A percentile compares a stretch with the other conserved stretches of the same genome.
These are phyloP conservation scores for Lipomyces spencermartinsiae DNA, from an alignment of 805 yeast genomes.

Conservation along the genomic window DNA sequence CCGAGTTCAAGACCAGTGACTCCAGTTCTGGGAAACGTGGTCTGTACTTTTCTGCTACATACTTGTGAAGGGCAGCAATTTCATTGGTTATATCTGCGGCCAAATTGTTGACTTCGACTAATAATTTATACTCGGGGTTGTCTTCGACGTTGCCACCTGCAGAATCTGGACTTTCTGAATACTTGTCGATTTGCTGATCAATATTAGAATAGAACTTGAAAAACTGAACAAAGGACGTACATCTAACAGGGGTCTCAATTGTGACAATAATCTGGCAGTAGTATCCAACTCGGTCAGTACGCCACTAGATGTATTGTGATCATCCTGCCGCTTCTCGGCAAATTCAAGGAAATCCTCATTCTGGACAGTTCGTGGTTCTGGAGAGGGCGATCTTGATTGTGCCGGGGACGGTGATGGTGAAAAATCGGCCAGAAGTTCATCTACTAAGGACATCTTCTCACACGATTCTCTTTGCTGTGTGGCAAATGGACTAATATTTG, in stretches of 20 bases:
- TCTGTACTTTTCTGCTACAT: conserved; percentile 59
- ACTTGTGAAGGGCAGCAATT: conserved; percentile 55
- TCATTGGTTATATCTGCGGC: conserved; percentile 62
- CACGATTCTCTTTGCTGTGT: not conserved
- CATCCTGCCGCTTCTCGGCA: conserved; percentile 27
- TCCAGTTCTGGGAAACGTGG: conserved; percentile 75
- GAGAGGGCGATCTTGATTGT: conserved; percentile 23
- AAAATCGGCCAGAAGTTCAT: conserved; percentile 51
- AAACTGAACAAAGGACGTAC: conserved; percentile 11
- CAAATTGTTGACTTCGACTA: conserved; percentile 61
- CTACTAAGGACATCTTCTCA: conserved; percentile 47
- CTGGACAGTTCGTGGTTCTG: conserved; percentile 16
- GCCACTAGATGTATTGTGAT: conserved; percentile 7
- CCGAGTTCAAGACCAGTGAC: conserved; percentile 63
- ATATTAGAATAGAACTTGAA: not conserved
- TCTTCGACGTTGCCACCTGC: conserved; percentile 43
- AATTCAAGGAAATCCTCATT: not conserved
- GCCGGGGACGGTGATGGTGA: conserved; percentile 33
- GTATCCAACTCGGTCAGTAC: conserved; percentile 28
- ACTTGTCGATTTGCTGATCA: conserved; percentile 28
- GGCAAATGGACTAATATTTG: not conserved
- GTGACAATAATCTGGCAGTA: conserved; percentile 24
- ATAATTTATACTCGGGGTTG: conserved; percentile 56
- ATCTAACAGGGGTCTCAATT: conserved; percentile 22
- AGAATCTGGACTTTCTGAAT: conserved; percentile 37